phyloP scores from a whole-genome alignment of 495 filamentous ascomycete species.

The Neurospora sp. region DNA sequence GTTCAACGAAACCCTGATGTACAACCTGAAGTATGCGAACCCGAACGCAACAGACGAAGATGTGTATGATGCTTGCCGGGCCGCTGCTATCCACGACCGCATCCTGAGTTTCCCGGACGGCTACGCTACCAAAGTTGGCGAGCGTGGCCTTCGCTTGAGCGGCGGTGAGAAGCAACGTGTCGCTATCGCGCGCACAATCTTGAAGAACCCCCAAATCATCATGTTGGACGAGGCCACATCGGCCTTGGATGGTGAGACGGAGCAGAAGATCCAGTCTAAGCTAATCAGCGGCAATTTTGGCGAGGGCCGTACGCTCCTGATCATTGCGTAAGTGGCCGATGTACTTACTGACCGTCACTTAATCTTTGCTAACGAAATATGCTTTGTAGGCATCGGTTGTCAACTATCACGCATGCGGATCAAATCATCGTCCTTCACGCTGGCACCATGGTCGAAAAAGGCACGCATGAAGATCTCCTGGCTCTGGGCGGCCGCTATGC shows the following conservation, averaged over 20 bases:
- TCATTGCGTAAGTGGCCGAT: constrained; percentile 42
- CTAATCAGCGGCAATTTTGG: constrained; percentile 69
- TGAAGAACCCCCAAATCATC: constrained; percentile 93
- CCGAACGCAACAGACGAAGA: constrained; percentile 76
- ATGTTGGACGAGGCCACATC: constrained; percentile 95
- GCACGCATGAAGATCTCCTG: constrained; percentile 79
- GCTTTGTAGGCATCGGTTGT: constrained; percentile 61
- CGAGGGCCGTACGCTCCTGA: constrained; percentile 68
- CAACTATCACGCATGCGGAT: constrained; percentile 88
- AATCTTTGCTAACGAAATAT: constrained; percentile 1
- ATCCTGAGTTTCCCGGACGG: constrained; percentile 88
- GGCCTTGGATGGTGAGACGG: constrained; percentile 88
- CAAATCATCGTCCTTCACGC: constrained; percentile 89
- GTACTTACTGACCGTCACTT: not conserved
- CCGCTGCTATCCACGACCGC: constrained; percentile 92
- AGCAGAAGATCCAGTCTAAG: constrained; percentile 88
- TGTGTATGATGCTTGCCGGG: constrained; percentile 78
- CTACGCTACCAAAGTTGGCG: constrained; percentile 87
- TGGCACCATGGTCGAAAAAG: constrained; percentile 73
- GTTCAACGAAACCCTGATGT: constrained; percentile 95
- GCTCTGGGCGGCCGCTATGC: constrained; percentile 69
- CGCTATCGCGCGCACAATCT: constrained; percentile 89
- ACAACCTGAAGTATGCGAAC: constrained; percentile 93
- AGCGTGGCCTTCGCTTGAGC: constrained; percentile 83
- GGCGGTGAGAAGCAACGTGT: constrained; percentile 97